Evolutionary conservation across 352 stramenopile species (phyloP).

Genomic region (Globisporangium okanoganense): DNA sequence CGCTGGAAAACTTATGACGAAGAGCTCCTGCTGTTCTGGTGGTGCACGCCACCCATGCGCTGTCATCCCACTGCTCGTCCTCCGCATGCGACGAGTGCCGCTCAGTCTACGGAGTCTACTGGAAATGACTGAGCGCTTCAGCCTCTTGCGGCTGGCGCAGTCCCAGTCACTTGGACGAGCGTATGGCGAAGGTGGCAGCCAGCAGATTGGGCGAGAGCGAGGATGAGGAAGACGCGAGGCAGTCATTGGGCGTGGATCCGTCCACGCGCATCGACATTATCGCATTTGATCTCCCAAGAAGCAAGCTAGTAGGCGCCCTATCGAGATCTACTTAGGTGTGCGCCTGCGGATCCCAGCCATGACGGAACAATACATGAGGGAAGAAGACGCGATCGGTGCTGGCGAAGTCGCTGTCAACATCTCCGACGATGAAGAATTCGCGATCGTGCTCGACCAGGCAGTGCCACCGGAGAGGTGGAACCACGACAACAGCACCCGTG

Average conservation of each 20-base stretch:
- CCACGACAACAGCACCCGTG: neutral
- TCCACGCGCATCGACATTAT: too few relatives aligned
- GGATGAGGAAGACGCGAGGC: neutral
- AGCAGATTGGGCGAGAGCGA: neutral
- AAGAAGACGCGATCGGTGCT: neutral
- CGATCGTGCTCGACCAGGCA: neutral
- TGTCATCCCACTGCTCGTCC: neutral
- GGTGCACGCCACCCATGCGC: neutral
- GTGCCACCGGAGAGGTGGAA: neutral
- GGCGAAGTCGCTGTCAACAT: neutral
- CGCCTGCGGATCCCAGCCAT: neutral
- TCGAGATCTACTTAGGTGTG: too few relatives aligned
- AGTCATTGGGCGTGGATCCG: neutral
- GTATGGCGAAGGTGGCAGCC: neutral
- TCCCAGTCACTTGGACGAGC: neutral
- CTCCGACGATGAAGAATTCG: conserved; percentile 5
- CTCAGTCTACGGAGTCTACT: neutral
- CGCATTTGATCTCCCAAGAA: neutral
- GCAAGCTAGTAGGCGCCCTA: neutral
- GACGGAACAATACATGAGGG: neutral
- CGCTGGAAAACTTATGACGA: neutral
- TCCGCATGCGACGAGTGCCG: neutral
- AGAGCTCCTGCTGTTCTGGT: neutral
- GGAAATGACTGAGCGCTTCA: neutral
- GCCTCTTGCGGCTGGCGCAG: neutral